phyloP scores from a whole-genome alignment of 2,329 filamentous ascomycete species.

The Orbilia quercus region DNA sequence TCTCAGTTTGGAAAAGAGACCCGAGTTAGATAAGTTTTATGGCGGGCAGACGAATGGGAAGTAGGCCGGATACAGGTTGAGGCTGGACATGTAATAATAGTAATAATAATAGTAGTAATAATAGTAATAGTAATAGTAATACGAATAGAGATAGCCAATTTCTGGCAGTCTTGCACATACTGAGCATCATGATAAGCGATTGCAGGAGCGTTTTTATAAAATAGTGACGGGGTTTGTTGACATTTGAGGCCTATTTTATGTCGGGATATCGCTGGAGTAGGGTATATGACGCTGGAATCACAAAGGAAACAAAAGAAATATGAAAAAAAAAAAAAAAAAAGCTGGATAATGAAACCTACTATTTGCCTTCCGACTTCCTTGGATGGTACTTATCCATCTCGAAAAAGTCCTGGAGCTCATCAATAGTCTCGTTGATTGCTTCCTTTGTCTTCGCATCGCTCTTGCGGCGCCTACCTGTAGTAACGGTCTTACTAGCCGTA shows the following conservation, averaged over 20 bases:
- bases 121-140: neutral
- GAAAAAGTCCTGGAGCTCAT: slow-evolving; percentile 26
- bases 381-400: slow-evolving; percentile 3
- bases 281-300: no score
- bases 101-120: neutral
- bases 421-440: slow-evolving; percentile 13
- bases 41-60: slow-evolving; percentile 47
- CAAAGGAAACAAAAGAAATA: no score
- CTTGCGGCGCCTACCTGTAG: slow-evolving; percentile 15
- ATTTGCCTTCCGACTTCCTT: slow-evolving; percentile 9
- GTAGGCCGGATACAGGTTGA: neutral
- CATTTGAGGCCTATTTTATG: no score
- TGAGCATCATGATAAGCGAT: no score
- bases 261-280: no score
- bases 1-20: slow-evolving; percentile 33
- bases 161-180: no score
- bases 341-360: neutral
- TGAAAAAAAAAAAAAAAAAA: no score
- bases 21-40: slow-evolving; percentile 41
- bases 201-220: no score
- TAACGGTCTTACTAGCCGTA: slow-evolving; percentile 7
- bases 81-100: neutral
- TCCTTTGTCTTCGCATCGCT: neutral
- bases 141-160: neutral
- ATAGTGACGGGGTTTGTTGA: no score